These are phyloP conservation scores for Neofusicoccum sp. DNA, from an alignment of 2,329 filamentous ascomycete species.

Conservation along the genomic window DNA sequence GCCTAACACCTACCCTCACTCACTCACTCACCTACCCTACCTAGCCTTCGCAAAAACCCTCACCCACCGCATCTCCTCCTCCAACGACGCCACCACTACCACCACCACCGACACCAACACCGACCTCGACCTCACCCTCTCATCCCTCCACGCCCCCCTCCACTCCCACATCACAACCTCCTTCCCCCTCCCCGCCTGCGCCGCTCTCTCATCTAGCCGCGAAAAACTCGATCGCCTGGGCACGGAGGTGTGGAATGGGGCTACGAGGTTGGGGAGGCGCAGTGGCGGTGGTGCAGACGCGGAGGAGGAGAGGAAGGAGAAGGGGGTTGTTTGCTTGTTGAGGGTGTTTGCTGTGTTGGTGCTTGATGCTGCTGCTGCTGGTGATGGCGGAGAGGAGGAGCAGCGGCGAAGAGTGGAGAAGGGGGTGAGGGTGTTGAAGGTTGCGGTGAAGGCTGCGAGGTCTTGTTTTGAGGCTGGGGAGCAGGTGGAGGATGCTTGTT, in stretches of 20 bases:
- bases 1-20: background rate
- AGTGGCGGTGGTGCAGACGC: conserved; percentile 6
- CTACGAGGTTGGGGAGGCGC: conserved; percentile 53
- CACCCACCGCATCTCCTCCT: conserved; percentile 27
- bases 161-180: conserved; percentile 44
- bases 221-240: conserved; percentile 59
- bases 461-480: conserved; percentile 64
- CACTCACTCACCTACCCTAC: conserved; percentile 23
- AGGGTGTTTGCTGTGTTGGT: conserved; percentile 66
- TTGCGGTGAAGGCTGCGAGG: conserved; percentile 67
- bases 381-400: background rate
- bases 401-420: conserved; percentile 20
- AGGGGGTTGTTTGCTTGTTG: conserved; percentile 21
- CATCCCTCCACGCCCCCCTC: conserved; percentile 25
- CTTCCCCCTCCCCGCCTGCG: conserved; percentile 34
- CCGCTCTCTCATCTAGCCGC: conserved; percentile 37
- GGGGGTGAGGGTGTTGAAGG: conserved; percentile 61
- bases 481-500: conserved; percentile 59
- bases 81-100: conserved; percentile 24
- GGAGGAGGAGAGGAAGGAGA: background rate
- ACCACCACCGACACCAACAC: background rate
- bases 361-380: conserved; percentile 50
- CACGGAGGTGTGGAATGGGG: conserved; percentile 67
- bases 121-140: conserved; percentile 23
- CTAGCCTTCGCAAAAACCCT: conserved; percentile 39